Evolutionary conservation across 208 protist species (phyloP), one percentile per base, ranked within the genome.

Genomic region (Leishmania martiniquensis): DNA sequence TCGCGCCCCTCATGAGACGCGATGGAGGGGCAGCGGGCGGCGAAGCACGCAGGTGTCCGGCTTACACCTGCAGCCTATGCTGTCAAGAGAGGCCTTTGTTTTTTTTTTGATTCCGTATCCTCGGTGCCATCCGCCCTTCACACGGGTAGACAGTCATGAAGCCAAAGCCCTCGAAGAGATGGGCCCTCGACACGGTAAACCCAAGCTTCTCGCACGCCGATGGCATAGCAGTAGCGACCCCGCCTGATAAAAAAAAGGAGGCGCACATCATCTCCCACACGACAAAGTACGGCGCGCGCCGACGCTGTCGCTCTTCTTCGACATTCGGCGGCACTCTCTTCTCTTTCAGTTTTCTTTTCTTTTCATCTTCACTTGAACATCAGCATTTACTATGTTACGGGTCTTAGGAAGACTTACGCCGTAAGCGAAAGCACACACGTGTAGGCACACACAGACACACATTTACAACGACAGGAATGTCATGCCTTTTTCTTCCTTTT

Each of bases 381-480:
- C 12, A 25, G 52, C 22, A 2, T 63, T 63, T 29, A 63, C 37
- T 63, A 63, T 34, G 57, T 63, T 63, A 63, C 13, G 57, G 29
- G 17, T 34, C 51, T 74, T 49, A 52, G n/a, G 51, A 51, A 51
- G 69, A 39, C 42, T 74, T 62, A 63, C n/a, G 32, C 68, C 10
- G 9, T 17, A 32, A 47, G 25, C n/a, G n/a, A n/a, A n/a, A n/a
- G n/a, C n/a, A n/a, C n/a, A n/a, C n/a, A n/a, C n/a, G n/a, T n/a
- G n/a, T n/a, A n/a, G 32, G 44, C 34, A 47, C 29, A 15, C 57
- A 63, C 57, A 63, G n/a, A 39, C 17, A 12, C 7, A 39, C 20
- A 69, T 20, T 20, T 20, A 20, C 60, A 17, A 49, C 57, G 34
- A 69, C 34, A 20, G 42, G 10, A 69, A 69, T 49, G 63, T 20